A percentile compares a stretch with the other conserved stretches of the same genome.
Conservation (phyloP, 1,284 basidiomycete species). For the Ceratobasidium sp. region DNA sequence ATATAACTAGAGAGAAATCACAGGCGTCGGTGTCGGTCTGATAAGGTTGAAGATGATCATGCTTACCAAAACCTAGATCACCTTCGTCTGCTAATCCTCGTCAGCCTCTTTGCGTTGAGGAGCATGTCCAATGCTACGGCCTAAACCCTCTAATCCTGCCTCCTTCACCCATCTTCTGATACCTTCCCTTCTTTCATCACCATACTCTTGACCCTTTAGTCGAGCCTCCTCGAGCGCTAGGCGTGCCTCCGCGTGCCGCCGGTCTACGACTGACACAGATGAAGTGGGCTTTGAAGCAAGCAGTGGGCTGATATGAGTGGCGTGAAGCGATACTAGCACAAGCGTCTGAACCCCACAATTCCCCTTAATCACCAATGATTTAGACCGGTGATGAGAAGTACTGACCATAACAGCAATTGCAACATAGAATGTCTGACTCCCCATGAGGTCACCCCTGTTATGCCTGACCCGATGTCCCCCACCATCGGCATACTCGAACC, state of each 20-base stretch:
- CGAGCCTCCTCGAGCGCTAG: slow-evolving; percentile 25
- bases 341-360: slow-evolving; percentile 7
- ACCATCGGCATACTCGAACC: slow-evolving; percentile 36
- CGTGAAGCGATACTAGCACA: slow-evolving; percentile 22
- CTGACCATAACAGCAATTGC: slow-evolving; percentile 39
- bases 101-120: slow-evolving; percentile 11
- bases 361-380: too few relatives aligned
- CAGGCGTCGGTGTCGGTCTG: neutral
- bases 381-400: neutral
- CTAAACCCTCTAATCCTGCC: slow-evolving; percentile 29
- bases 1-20: neutral
- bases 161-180: slow-evolving; percentile 41
- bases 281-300: slow-evolving; percentile 28
- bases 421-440: slow-evolving; percentile 37
- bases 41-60: too few relatives aligned
- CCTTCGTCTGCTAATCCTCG: neutral
- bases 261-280: slow-evolving; percentile 9
- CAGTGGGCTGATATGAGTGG: slow-evolving; percentile 36
- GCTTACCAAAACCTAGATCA: too few relatives aligned
- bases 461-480: slow-evolving; percentile 20
- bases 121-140: slow-evolving; percentile 26
- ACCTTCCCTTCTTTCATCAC: slow-evolving; percentile 32
- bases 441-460: slow-evolving; percentile 26
- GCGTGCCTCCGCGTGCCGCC: slow-evolving; percentile 30
- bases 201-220: slow-evolving; percentile 25